phyloP scores from a whole-genome alignment of 768 basidiomycete species.

The Cystofilobasidium ferigula region DNA sequence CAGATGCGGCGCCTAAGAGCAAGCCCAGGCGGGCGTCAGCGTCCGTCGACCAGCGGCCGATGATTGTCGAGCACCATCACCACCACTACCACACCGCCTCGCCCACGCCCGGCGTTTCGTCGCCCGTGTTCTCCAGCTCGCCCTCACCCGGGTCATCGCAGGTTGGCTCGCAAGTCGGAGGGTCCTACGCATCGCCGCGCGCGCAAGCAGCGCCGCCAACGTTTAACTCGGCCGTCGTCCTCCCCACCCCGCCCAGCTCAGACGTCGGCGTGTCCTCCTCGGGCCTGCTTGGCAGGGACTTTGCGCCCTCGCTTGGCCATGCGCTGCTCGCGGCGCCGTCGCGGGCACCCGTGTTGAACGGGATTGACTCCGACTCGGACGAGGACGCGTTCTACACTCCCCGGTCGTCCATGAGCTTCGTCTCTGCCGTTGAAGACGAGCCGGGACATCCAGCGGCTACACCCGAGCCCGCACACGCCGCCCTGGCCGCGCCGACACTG shows the following conservation, averaged over 20 bases:
- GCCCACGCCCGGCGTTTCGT: neutral
- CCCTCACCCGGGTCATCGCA: neutral
- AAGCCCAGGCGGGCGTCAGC: neutral
- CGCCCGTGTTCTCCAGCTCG: neutral
- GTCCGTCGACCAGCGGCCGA: neutral
- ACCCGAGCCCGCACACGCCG: neutral
- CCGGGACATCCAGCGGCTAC: neutral
- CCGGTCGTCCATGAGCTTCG: slow-evolving; percentile 7
- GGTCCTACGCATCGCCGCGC: slow-evolving; percentile 1
- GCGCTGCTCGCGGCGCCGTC: neutral
- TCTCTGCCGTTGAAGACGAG: neutral
- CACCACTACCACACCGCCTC: neutral
- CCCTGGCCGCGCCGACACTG: neutral
- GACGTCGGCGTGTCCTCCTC: neutral
- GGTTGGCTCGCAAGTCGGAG: neutral
- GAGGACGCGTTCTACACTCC: slow-evolving; percentile 20
- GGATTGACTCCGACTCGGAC: neutral
- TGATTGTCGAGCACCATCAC: neutral
- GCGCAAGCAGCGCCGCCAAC: neutral
- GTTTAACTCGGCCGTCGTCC: neutral
- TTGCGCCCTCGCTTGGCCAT: neutral
- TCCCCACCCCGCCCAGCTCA: neutral
- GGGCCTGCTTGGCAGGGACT: neutral
- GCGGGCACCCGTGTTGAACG: too few relatives aligned
- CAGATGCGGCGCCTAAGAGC: neutral